Base-by-base conservation (phyloP, 441 rosid species). In the Hura crepitans region DNA sequence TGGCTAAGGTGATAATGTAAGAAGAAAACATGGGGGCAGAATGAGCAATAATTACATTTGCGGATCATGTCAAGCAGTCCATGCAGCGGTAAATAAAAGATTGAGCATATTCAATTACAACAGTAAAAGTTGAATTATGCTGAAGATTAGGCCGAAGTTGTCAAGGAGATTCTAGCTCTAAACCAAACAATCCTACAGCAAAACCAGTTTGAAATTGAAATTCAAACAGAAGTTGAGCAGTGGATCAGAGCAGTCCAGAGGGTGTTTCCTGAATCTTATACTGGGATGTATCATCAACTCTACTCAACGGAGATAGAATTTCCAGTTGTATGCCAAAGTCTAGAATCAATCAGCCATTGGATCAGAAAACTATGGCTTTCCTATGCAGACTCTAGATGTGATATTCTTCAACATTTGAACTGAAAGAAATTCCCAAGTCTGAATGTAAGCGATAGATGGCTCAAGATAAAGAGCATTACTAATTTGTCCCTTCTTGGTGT, bases 401-500 rank as follows among this genome's bases (percentile, higher is more conserved):
- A 42, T 8, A 42, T 2, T 42, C 14, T 42, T 42, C 1, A 42
- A 42, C 10, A 42, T 14, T 49, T 49, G 23, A 18, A 42, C 46
- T 10, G 46, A 47, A n/a, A n/a, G 22, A 17, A 47, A 47, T 15
- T 15, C 28, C 27, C 28, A 10, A 53, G 14, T 53, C 11, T 6
- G 25, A 23, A 6, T 17, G 10, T 5, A 18, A 50, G 5, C 5
- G 25, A 9, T 8, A 23, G 25, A 28, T 1, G 12, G 64, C n/a
- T 23, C 39, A 62, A 13, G 25, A 58, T 15, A 30, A 46, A 45
- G 28, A 45, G 53, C 35, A 64, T 14, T 51, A 39, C 68, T 46
- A 42, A 3, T 42, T 33, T n/a, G 30, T 35, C 62, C 37, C n/a
- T 7, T 27, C 61, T 74, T 49, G 60, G 31, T 33, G 68, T n/a